Base-by-base conservation (phyloP, 2,329 filamentous ascomycete genomes). In the Salinomyces thailandicus region DNA sequence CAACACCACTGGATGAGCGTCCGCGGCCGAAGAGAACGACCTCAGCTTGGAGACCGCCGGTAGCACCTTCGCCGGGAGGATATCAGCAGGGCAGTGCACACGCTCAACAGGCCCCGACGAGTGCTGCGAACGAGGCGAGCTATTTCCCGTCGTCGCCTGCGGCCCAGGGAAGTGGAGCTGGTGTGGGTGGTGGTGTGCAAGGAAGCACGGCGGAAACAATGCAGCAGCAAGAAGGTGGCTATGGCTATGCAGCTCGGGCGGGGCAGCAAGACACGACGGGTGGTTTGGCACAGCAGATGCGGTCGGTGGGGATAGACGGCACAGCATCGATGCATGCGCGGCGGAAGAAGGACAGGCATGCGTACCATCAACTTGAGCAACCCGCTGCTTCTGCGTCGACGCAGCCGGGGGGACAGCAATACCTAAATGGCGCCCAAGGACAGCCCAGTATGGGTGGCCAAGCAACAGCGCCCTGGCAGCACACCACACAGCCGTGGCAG, bases 321-420 rank as follows among this genome's bases (percentile, higher is more conserved):
- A 59, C 59, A 42, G 63, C 58, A 46, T 64, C 77, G 24, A 58
- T 50, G 42, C 60, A 60, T 41, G 59, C 60, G 46, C 81, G 70
- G 61, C 95, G 93, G 75, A 96, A 94, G 76, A 95, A 94, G 72
- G 82, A 95, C 59, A 77, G 85, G 41, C 89, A 96, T 63, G 89
- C 87, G 45, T 83, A 93, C 61, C 89, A 96, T 60, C 80, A 77
- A 26, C 75, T 96, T 36, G 85, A 89, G 46, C 76, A 82, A 15
- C 71, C 79, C 9, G 69, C 69, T 4, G 76, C 77, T 34, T 38
- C 41, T 37, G 76, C 79, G 5, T 77, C 81, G 53, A 66, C 76
- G 8, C 83, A 82, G 63, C 79, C 80, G 55, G 79, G 76, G 43
- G n/a, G n/a, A n/a, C 64, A 67, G 8, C 70, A 73, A 49, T 81